Percentiles rank a stretch among this genome's conserved stretches.
Conservation (phyloP, 129 eudicot genomes). For the Flaveria linearis region DNA sequence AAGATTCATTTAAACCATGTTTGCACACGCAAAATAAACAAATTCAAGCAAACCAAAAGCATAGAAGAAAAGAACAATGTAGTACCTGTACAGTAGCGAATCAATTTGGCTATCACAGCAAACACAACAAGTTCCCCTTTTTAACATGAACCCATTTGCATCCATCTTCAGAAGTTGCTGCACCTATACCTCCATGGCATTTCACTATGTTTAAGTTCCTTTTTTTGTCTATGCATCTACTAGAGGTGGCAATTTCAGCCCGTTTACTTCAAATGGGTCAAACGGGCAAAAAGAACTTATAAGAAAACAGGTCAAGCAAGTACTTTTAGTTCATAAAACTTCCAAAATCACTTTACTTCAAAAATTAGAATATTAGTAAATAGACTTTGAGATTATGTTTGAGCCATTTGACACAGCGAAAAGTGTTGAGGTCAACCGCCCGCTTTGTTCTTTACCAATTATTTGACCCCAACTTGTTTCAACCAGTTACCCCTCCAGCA, state of each 20-base stretch:
- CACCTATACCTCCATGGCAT: slow-evolving; percentile 46
- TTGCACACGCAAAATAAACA: neutral
- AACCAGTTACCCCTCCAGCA: neutral
- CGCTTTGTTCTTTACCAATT: neutral
- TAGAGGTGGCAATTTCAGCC: slow-evolving; percentile 5
- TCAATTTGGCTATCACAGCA: slow-evolving; percentile 95
- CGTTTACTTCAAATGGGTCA: neutral
- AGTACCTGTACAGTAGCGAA: slow-evolving; percentile 90
- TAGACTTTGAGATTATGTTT: neutral
- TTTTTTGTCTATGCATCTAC: neutral
- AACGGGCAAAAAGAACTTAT: neutral
- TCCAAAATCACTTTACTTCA: neutral
- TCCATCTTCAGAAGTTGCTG: slow-evolving; percentile 86
- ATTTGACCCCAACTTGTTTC: neutral
- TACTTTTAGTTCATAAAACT: neutral
- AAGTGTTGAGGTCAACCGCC: neutral
- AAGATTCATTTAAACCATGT: neutral
- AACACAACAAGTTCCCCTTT: slow-evolving; percentile 92
- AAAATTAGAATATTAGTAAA: neutral
- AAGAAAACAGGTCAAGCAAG: neutral
- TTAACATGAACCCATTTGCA: slow-evolving; percentile 83
- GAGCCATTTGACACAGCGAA: neutral
- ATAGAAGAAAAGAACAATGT: slow-evolving; percentile 1
- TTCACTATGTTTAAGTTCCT: neutral
- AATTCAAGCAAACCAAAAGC: slow-evolving; percentile 6